Percentiles rank a stretch among this genome's conserved stretches.
Conservation (phyloP, 164 flowering plant genomes). For the Liriodendron chinense region DNA sequence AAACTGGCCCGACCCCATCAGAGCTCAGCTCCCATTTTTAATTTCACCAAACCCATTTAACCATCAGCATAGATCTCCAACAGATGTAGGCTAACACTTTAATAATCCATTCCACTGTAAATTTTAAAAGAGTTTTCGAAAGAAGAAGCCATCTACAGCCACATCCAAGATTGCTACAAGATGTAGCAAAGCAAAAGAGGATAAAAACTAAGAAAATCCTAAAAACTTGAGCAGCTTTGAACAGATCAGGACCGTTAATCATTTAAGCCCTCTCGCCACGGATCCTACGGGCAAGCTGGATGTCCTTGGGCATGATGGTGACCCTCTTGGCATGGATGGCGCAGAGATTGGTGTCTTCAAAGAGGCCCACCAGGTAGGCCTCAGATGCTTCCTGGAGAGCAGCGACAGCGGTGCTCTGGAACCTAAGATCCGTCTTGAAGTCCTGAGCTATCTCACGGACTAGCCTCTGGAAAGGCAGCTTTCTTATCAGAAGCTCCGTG, state of each 20-base stretch:
- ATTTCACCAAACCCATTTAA: no score
- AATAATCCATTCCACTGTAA: background rate
- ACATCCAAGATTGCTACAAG: background rate
- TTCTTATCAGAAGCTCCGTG: constrained; percentile 16
- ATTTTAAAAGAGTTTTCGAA: background rate
- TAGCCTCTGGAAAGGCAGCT: constrained; percentile 18
- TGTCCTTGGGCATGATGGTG: constrained; percentile 18
- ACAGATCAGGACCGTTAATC: background rate
- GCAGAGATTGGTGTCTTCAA: constrained; percentile 17
- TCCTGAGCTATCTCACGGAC: constrained; percentile 19
- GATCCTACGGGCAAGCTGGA: constrained; percentile 19
- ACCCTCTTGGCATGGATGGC: constrained; percentile 19
- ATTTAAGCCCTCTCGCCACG: constrained; percentile 14
- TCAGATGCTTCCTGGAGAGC: constrained; percentile 16
- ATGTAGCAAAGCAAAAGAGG: background rate
- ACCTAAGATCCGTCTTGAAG: constrained; percentile 19
- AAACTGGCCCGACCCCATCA: no score
- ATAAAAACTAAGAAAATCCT: background rate
- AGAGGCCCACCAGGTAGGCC: constrained; percentile 14
- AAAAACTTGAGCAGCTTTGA: no score
- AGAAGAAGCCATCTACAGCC: no score
- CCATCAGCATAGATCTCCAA: no score
- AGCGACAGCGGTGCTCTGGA: constrained; percentile 15
- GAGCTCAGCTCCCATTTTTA: no score
- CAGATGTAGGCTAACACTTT: background rate